Conservation (phyloP, 2,329 filamentous ascomycete genomes). For the Paecilomyces niveus region DNA sequence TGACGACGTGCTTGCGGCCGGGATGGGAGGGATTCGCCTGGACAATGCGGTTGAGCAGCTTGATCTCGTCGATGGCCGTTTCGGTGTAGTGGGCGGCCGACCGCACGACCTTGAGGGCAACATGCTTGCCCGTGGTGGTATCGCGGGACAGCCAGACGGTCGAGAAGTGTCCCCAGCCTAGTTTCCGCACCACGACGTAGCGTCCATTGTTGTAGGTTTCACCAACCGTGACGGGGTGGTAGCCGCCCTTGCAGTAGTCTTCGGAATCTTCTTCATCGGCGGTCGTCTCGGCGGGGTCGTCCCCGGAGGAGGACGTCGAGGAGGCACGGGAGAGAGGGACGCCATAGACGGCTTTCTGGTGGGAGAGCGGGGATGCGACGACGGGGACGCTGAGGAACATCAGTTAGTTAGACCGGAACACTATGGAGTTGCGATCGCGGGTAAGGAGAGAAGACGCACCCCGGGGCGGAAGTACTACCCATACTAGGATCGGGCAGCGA, state of each 20-base stretch:
- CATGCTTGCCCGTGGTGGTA: slow-evolving; percentile 83
- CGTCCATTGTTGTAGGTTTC: slow-evolving; percentile 97
- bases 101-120: slow-evolving; percentile 94
- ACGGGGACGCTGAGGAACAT: slow-evolving; percentile 16
- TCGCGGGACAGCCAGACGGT: slow-evolving; percentile 84
- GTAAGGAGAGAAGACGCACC: slow-evolving; percentile 19
- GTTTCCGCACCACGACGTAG: slow-evolving; percentile 92
- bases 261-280: slow-evolving; percentile 98
- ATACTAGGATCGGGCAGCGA: slow-evolving; percentile 37
- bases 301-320: slow-evolving; percentile 64
- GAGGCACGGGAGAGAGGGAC: slow-evolving; percentile 64
- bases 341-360: slow-evolving; percentile 41
- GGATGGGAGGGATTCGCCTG: slow-evolving; percentile 92
- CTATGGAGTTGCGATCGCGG: slow-evolving; percentile 4
- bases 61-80: slow-evolving; percentile 98
- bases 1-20: slow-evolving; percentile 90
- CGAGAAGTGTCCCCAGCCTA: slow-evolving; percentile 99
- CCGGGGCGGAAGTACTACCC: slow-evolving; percentile 37
- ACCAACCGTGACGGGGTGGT: slow-evolving; percentile 89
- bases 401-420: slow-evolving; percentile 3
- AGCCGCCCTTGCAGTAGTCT: slow-evolving; percentile 98
- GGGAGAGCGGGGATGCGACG: slow-evolving; percentile 32
- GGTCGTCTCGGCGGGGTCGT: slow-evolving; percentile 82
- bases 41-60: slow-evolving; percentile 93
- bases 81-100: slow-evolving; percentile 98